Evolutionary conservation across 2,329 filamentous ascomycete genomes (phyloP).

Genomic region (Paracorniculantispora psalliotae): DNA sequence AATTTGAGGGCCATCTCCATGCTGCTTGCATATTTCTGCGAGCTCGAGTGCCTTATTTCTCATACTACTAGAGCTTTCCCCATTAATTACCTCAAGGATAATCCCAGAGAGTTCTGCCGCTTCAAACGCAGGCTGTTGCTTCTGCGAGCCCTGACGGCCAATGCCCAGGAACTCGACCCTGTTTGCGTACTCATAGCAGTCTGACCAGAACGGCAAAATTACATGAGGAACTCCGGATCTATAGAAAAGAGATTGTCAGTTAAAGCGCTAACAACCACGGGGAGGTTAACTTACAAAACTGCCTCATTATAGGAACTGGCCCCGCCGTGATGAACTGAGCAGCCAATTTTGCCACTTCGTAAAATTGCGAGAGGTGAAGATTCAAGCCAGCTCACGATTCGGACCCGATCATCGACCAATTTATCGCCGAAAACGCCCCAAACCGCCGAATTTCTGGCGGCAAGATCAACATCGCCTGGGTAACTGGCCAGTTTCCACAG

Average conservation of each 20-base stretch:
- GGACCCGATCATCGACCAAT: constrained; percentile 27
- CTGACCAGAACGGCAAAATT: constrained; percentile 40
- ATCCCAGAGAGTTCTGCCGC: constrained; percentile 18
- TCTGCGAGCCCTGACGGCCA: constrained; percentile 27
- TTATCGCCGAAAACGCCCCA: constrained; percentile 21
- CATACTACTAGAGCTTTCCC: constrained; percentile 9
- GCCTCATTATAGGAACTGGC: constrained; percentile 40
- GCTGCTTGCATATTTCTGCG: constrained; percentile 10
- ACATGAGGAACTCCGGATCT: constrained; percentile 43
- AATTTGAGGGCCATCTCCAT: constrained; percentile 25
- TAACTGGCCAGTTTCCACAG: constrained; percentile 30
- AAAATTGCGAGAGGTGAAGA: constrained; percentile 34
- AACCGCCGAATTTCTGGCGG: constrained; percentile 14
- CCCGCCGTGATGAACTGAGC: constrained; percentile 42
- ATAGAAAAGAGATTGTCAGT: background rate
- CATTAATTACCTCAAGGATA: constrained; percentile 18
- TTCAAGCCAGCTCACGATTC: constrained; percentile 36
- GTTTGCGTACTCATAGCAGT: constrained; percentile 42
- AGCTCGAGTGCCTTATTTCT: constrained; percentile 14
- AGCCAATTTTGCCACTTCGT: constrained; percentile 32
- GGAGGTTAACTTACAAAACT: constrained; percentile 24
- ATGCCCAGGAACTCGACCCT: constrained; percentile 40
- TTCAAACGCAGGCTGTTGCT: constrained; percentile 21
- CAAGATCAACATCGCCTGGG: constrained; percentile 14
- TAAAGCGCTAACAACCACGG: background rate